Evolutionary conservation across 2,329 filamentous ascomycete species (phyloP).

Genomic region (Apiospora phragmitis): DNA sequence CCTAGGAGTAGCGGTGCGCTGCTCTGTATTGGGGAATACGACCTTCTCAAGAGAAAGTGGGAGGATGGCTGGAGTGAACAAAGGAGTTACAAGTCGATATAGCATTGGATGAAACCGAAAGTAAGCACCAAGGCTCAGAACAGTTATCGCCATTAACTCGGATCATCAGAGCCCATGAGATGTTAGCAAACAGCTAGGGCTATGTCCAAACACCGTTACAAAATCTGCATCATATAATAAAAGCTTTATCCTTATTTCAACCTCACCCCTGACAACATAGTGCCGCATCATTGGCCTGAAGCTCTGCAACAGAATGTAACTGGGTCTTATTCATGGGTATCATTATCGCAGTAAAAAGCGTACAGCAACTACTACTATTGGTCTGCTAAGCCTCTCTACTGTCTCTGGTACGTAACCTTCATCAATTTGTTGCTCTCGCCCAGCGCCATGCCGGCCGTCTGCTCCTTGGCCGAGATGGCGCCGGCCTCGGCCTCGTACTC

Average conservation of each 20-base stretch:
- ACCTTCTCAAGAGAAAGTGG: background rate
- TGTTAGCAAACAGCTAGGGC: too few species aligned
- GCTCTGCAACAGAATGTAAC: too few species aligned
- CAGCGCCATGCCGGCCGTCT: constrained; percentile 80
- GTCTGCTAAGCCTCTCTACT: constrained; percentile 50
- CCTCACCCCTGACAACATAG: too few species aligned
- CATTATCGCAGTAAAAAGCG: background rate
- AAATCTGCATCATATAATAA: too few species aligned
- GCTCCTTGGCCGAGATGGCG: constrained; percentile 92
- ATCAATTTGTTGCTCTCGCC: constrained; percentile 75
- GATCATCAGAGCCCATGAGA: too few species aligned
- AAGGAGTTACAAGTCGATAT: background rate
- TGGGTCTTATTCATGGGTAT: background rate
- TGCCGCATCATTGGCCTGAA: too few species aligned
- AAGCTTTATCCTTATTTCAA: too few species aligned
- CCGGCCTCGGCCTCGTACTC: constrained; percentile 91
- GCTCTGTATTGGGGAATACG: background rate
- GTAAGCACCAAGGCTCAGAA: too few species aligned
- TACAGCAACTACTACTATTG: background rate
- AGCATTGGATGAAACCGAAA: background rate
- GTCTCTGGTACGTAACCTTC: constrained; percentile 94
- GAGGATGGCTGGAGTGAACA: background rate
- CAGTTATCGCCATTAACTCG: too few species aligned
- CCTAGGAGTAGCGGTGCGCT: background rate
- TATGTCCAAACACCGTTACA: too few species aligned